These are phyloP conservation scores for Ogataea methylovora DNA, from an alignment of 805 yeast genomes.

Conservation along the genomic window DNA sequence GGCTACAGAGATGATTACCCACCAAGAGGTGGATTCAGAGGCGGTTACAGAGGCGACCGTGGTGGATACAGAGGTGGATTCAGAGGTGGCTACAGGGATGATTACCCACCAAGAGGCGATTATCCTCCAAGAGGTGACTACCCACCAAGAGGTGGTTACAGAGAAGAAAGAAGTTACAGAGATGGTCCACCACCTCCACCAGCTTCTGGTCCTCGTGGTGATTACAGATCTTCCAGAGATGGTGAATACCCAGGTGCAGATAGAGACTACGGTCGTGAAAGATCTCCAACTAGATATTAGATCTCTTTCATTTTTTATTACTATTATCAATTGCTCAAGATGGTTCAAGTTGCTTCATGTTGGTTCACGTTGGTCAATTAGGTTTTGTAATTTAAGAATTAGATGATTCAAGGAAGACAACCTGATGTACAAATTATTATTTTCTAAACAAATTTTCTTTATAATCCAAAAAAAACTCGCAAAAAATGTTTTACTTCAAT, in stretches of 20 bases:
- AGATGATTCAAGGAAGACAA: too few relatives aligned
- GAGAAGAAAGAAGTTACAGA: constrained; percentile 9
- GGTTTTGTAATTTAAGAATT: too few relatives aligned
- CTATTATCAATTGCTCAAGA: too few relatives aligned
- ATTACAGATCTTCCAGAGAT: constrained; percentile 25
- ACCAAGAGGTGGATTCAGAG: constrained; percentile 22
- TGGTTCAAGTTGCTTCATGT: too few relatives aligned
- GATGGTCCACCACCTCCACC: constrained; percentile 14
- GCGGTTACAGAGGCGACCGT: constrained; percentile 12
- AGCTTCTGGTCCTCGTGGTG: constrained; percentile 14
- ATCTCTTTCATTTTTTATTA: not conserved
- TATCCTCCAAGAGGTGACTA: constrained; percentile 28
- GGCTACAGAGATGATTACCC: constrained; percentile 25
- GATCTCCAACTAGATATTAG: constrained; percentile 72
- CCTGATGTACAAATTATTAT: too few relatives aligned
- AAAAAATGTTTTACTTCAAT: too few relatives aligned
- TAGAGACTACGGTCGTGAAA: constrained; percentile 54
- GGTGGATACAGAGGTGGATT: constrained; percentile 16
- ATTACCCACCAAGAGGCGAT: constrained; percentile 27
- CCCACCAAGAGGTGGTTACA: constrained; percentile 21
- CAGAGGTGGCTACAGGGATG: constrained; percentile 30
- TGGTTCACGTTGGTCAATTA: too few relatives aligned
- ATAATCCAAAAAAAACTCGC: too few relatives aligned
- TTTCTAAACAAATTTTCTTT: too few relatives aligned
- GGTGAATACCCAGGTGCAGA: constrained; percentile 35